phyloP scores from a whole-genome alignment of 139 green algal genomes.

The Picochlorum costavermella region DNA sequence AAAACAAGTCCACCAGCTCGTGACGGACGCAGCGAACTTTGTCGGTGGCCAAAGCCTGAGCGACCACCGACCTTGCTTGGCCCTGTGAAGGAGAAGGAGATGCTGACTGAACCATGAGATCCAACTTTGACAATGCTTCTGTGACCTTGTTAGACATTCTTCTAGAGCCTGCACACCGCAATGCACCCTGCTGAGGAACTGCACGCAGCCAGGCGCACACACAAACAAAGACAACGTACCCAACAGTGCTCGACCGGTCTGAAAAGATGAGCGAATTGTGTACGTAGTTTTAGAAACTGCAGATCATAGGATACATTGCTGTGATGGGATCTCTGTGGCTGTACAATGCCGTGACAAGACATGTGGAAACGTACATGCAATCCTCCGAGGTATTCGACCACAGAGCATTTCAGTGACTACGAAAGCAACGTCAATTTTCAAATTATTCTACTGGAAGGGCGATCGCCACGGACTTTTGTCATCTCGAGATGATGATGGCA shows the following conservation, averaged over 20 bases:
- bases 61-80: neutral
- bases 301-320: neutral
- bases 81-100: neutral
- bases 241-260: neutral
- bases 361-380: neutral
- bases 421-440: neutral
- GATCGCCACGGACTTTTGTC: too few species aligned
- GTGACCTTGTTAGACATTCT: slow-evolving; percentile 24
- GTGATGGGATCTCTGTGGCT: neutral
- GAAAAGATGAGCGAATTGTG: neutral
- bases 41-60: neutral
- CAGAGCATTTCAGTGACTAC: neutral
- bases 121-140: slow-evolving; percentile 26
- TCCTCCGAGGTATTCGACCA: neutral
- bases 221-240: neutral
- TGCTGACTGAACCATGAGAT: slow-evolving; percentile 25
- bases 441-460: too few species aligned
- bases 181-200: neutral
- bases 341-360: neutral
- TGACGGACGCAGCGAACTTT: slow-evolving; percentile 23
- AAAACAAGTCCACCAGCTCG: slow-evolving; percentile 58
- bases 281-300: neutral
- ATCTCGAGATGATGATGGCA: too few species aligned
- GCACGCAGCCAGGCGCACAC: neutral
- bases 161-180: neutral